Base-by-base conservation (phyloP, 345 rosid genomes). In the Hibiscus tridactylites region DNA sequence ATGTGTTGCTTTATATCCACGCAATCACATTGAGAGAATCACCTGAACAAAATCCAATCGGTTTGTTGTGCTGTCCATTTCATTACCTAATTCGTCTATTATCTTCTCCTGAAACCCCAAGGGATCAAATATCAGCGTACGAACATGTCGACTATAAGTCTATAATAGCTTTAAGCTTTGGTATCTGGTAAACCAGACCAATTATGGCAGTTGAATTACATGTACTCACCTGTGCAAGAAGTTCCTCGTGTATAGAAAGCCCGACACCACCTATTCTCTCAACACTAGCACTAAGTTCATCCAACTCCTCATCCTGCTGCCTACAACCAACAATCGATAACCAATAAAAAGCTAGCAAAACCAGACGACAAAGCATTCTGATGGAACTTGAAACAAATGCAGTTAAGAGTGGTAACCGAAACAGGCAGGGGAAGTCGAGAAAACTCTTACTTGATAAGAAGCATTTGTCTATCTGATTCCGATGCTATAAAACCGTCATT, bases 41-140 rank as follows among this genome's bases (percentile, higher is more conserved):
- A 91, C 98, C 98, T 92, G 99, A 78, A 95, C 94, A 83, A 95
- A 95, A 78, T 95, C 96, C 9, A 95, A 96, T 42, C 98, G 97
- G 75, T 86, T 92, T 64, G 92, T 81, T 65, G 97, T 95, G 61
- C 94, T 84, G 73, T 95, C 99, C 97, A 95, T 95, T 80, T 95
- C 99, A 0, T 50, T 81, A 29, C 86, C 97, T 75, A 95, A 63
- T 66, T 90, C 98, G 75, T 88, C 94, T 54, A 95, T 76, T 50
- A 92, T 90, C 80, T 79, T 92, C 76, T 90, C 98, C 99, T 95
- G 87, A 66, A 75, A 72, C 76, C 9, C 57, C 17, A 56, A 56
- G 60, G 13, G 11, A 19, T 19, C 28, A 56, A 56, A 56, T 15
- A 50, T 56, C 8, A 56, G 60, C 60, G 21, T 56, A 21, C 6